These are phyloP conservation scores for Linderina pennispora DNA, from an alignment of 192 early-diverging fungal genomes.

Conservation along the genomic window DNA sequence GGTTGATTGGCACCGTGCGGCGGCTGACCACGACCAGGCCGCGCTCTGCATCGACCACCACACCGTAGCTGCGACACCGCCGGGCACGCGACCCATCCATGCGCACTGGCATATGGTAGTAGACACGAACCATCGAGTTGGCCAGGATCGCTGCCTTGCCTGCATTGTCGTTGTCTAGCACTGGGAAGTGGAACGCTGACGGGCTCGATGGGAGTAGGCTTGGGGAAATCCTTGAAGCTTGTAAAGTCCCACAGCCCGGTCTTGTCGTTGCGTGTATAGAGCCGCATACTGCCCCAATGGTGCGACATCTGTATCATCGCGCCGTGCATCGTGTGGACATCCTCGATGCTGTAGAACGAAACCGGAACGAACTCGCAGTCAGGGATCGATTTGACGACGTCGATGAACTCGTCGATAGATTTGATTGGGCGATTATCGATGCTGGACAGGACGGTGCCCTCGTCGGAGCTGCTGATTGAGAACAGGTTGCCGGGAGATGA, in stretches of 20 bases:
- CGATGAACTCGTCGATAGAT: conserved; percentile 61
- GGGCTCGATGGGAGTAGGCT: conserved; percentile 6
- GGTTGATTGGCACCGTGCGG: conserved; percentile 68
- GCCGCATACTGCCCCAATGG: conserved; percentile 26
- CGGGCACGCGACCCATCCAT: conserved; percentile 12
- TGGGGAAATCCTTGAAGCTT: conserved; percentile 6
- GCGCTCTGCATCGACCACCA: conserved; percentile 68
- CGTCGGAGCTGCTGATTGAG: neutral
- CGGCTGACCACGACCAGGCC: conserved; percentile 81
- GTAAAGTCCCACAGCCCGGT: conserved; percentile 39
- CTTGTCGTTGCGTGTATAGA: conserved; percentile 32
- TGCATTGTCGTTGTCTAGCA: conserved; percentile 15
- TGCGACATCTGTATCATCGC: conserved; percentile 3
- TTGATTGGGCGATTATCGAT: conserved; percentile 61
- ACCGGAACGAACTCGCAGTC: conserved; percentile 35
- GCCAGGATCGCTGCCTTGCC: conserved; percentile 15
- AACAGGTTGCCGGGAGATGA: conserved; percentile 37
- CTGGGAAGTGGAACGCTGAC: conserved; percentile 14
- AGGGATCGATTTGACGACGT: conserved; percentile 56
- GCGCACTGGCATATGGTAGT: conserved; percentile 8
- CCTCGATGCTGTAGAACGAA: conserved; percentile 15
- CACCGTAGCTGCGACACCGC: conserved; percentile 49
- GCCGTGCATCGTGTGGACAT: conserved; percentile 9
- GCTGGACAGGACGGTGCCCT: conserved; percentile 49
- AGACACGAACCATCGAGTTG: conserved; percentile 26